These are phyloP conservation scores for Lasiodiplodia sp. DNA, from an alignment of 2,329 filamentous ascomycete genomes.

Conservation along the genomic window DNA sequence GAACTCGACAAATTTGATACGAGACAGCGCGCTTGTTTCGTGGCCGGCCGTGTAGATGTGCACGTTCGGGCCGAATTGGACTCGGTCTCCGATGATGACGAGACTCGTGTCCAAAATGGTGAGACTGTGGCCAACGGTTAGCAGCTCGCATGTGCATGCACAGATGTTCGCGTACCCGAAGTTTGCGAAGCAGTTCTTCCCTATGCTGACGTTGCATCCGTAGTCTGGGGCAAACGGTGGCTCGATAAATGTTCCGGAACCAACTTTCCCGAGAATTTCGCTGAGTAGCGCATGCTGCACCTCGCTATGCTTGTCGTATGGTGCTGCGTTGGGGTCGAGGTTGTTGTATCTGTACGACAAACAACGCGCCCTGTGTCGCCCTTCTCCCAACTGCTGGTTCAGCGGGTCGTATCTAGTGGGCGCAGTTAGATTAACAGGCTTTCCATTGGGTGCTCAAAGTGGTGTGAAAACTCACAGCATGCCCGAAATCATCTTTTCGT, in stretches of 20 bases:
- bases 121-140: not conserved
- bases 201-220: conserved; percentile 14
- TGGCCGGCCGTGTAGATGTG: conserved; percentile 6
- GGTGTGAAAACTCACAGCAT: not conserved
- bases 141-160: too few relatives aligned
- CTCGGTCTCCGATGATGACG: conserved; percentile 6
- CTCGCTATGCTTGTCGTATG: not conserved
- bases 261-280: not conserved
- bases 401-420: not conserved
- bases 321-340: conserved; percentile 1
- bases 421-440: not conserved
- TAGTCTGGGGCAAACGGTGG: not conserved
- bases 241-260: not conserved
- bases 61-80: conserved; percentile 4
- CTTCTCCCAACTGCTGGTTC: not conserved
- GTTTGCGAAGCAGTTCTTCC: conserved; percentile 16
- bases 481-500: conserved; percentile 3
- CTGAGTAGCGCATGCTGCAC: not conserved
- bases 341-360: conserved; percentile 6
- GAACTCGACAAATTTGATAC: conserved; percentile 9
- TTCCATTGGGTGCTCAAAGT: not conserved
- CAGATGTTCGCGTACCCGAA: not conserved
- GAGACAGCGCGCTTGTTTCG: not conserved
- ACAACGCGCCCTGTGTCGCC: not conserved
- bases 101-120: conserved; percentile 7